Conservation (phyloP, 176 grass and related monocot species). For the Cocos nucifera region DNA sequence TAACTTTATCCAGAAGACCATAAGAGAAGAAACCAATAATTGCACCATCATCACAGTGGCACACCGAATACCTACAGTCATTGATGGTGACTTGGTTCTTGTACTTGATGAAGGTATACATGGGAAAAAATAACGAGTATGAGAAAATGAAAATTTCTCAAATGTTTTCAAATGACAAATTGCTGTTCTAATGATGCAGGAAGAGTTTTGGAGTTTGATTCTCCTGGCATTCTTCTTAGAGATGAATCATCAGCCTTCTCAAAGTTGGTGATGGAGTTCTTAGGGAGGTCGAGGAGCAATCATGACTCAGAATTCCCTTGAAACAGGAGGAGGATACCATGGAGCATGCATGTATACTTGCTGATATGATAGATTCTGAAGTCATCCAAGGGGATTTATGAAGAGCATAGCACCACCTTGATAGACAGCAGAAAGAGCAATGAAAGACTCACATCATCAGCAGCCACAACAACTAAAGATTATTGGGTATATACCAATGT, state of each 20-base stretch:
- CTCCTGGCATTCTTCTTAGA: constrained; percentile 50
- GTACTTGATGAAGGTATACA: constrained; percentile 78
- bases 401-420: no score
- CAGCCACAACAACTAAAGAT: no score
- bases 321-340: background rate
- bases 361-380: no score
- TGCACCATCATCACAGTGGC: constrained; percentile 79
- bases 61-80: constrained; percentile 80
- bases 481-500: no score
- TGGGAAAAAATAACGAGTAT: no score
- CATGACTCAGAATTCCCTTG: constrained; percentile 11
- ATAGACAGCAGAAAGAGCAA: no score
- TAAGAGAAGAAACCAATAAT: constrained; percentile 57
- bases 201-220: constrained; percentile 73
- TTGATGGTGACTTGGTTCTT: constrained; percentile 75
- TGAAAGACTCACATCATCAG: no score
- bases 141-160: no score
- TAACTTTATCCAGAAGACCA: constrained; percentile 80
- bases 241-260: constrained; percentile 68
- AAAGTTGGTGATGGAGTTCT: constrained; percentile 69
- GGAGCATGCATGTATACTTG: no score
- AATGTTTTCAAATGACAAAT: background rate
- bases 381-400: no score
- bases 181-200: constrained; percentile 31
- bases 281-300: constrained; percentile 44